Conservation (phyloP, 306 rosid genomes). For the Cucurbita pepo region DNA sequence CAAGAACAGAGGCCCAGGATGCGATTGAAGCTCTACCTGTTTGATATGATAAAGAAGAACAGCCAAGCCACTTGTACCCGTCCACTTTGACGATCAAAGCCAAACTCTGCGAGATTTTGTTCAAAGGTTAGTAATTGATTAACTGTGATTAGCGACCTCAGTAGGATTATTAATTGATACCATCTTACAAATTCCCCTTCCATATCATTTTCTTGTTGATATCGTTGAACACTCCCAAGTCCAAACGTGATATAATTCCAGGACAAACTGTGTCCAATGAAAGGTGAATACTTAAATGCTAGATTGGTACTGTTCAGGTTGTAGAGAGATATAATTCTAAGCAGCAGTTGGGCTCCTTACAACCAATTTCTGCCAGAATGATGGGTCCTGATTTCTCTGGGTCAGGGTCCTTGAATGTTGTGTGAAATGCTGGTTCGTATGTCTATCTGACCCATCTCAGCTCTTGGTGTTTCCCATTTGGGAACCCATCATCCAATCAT, state of each 20-base stretch:
- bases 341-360: neutral
- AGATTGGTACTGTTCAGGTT: neutral
- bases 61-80: neutral
- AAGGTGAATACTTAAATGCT: neutral
- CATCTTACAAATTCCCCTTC: too few species aligned
- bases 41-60: neutral
- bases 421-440: conserved; percentile 4
- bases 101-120: neutral
- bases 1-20: neutral
- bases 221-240: neutral
- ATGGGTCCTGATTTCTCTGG: neutral
- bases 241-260: neutral
- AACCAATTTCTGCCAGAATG: neutral
- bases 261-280: neutral
- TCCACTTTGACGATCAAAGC: neutral
- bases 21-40: neutral
- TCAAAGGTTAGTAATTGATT: neutral
- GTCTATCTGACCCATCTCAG: neutral
- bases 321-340: neutral
- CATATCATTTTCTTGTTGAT: neutral
- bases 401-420: conserved; percentile 4
- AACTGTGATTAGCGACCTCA: neutral
- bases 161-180: neutral
- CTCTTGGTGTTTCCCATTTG: conserved; percentile 4
- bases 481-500: conserved; percentile 5